Evolutionary conservation across 352 stramenopile species (phyloP).

Genomic region (Pythium periplocum): DNA sequence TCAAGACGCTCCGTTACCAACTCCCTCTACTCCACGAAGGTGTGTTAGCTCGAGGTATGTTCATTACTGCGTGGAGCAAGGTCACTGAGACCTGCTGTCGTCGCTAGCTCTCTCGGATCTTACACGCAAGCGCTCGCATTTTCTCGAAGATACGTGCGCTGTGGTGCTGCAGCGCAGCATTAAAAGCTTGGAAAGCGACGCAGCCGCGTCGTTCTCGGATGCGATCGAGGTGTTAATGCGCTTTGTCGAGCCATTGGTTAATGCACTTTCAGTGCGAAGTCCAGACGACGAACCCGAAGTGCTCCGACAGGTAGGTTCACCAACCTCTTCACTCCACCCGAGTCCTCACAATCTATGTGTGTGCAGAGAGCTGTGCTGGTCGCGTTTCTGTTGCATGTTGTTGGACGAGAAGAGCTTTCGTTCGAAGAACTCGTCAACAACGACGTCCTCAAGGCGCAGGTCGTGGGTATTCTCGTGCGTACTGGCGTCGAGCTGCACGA

Average conservation of each 20-base stretch:
- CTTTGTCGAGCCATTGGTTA: constrained; percentile 22
- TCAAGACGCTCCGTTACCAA: constrained; percentile 12
- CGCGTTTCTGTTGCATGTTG: constrained; percentile 16
- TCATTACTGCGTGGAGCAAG: too few species aligned
- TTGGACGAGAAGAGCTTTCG: constrained; percentile 8
- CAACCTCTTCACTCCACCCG: too few species aligned
- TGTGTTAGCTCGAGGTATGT: constrained; percentile 1
- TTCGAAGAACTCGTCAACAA: not conserved
- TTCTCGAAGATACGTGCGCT: constrained; percentile 60
- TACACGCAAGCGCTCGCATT: constrained; percentile 53
- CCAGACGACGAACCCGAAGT: constrained; percentile 10
- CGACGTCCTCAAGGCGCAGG: not conserved
- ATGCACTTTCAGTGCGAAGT: not conserved
- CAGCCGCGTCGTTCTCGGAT: constrained; percentile 14
- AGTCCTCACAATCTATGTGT: not conserved
- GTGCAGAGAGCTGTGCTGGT: constrained; percentile 17
- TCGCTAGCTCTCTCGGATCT: constrained; percentile 44
- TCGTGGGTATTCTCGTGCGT: constrained; percentile 24
- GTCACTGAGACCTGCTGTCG: too few species aligned
- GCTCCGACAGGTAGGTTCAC: constrained; percentile 10
- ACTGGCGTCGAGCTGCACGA: constrained; percentile 30
- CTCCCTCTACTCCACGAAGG: constrained; percentile 25
- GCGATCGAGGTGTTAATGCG: constrained; percentile 14
- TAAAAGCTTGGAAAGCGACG: not conserved
- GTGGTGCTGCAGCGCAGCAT: constrained; percentile 31